These are phyloP conservation scores for Pyricularia pennisetigena DNA, from an alignment of 2,329 filamentous ascomycete genomes.

Conservation along the genomic window DNA sequence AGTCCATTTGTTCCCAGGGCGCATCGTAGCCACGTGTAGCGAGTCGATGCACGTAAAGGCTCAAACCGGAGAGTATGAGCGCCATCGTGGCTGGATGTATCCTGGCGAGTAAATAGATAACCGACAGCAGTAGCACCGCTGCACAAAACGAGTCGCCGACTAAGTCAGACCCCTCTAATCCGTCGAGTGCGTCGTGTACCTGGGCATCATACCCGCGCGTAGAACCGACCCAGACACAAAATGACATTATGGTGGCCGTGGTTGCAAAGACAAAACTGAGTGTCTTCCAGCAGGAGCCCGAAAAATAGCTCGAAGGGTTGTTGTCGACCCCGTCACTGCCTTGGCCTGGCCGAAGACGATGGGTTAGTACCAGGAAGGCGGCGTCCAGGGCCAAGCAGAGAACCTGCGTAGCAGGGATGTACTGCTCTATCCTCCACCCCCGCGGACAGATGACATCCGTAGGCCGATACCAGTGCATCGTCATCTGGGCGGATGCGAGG, in stretches of 20 bases:
- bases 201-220: neutral
- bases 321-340: neutral
- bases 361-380: neutral
- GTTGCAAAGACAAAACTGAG: neutral
- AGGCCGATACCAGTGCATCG: neutral
- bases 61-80: neutral
- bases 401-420: neutral
- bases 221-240: neutral
- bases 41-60: neutral
- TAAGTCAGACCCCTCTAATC: neutral
- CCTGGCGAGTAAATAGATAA: neutral
- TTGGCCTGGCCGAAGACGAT: neutral
- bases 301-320: neutral
- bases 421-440: neutral
- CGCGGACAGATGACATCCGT: neutral
- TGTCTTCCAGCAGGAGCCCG: neutral
- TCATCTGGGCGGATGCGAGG: neutral
- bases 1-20: neutral
- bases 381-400: slow-evolving; percentile 2
- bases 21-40: neutral
- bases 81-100: slow-evolving; percentile 1
- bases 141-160: neutral
- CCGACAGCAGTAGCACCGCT: neutral
- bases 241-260: neutral
- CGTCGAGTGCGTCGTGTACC: neutral